A percentile compares a stretch with the other conserved stretches of the same genome.
Conservation (phyloP, 2,329 filamentous ascomycete genomes). For the Microcyclospora pomicola region DNA sequence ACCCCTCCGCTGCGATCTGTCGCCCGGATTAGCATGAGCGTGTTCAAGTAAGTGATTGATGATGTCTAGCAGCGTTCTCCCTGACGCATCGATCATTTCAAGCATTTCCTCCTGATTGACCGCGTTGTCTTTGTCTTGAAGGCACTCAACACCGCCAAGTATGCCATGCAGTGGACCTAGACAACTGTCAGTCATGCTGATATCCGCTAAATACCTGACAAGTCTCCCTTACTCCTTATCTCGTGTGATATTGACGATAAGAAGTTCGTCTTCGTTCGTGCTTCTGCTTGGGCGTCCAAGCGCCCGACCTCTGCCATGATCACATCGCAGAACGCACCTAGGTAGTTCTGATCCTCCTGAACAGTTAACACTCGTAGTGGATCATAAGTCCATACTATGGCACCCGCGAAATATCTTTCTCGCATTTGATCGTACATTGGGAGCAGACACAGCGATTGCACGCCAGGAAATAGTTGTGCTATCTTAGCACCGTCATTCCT, state of each 20-base stretch:
- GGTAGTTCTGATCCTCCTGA: constrained; percentile 26
- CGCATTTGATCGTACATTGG: not conserved
- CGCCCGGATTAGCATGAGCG: constrained; percentile 27
- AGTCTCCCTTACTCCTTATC: constrained; percentile 13
- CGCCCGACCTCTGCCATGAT: constrained; percentile 29
- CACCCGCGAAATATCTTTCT: constrained; percentile 9
- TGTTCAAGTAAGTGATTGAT: constrained; percentile 32
- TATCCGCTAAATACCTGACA: too few species aligned
- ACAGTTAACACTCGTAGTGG: constrained; percentile 28
- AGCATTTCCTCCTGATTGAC: constrained; percentile 30
- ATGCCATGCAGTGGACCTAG: constrained; percentile 30
- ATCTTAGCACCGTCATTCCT: constrained; percentile 3
- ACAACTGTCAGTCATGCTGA: not conserved
- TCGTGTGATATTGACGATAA: constrained; percentile 41
- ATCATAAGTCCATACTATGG: constrained; percentile 34
- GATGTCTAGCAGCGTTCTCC: constrained; percentile 38
- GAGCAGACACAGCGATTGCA: not conserved
- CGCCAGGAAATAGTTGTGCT: not conserved
- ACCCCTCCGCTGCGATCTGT: constrained; percentile 10
- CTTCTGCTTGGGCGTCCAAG: constrained; percentile 26
- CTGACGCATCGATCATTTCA: constrained; percentile 37
- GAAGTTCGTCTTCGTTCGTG: constrained; percentile 39
- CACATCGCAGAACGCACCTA: constrained; percentile 29
- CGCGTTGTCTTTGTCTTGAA: constrained; percentile 31
- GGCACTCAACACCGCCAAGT: constrained; percentile 36